Conservation (phyloP, 768 basidiomycete genomes). For the Trametes cingulata region DNA sequence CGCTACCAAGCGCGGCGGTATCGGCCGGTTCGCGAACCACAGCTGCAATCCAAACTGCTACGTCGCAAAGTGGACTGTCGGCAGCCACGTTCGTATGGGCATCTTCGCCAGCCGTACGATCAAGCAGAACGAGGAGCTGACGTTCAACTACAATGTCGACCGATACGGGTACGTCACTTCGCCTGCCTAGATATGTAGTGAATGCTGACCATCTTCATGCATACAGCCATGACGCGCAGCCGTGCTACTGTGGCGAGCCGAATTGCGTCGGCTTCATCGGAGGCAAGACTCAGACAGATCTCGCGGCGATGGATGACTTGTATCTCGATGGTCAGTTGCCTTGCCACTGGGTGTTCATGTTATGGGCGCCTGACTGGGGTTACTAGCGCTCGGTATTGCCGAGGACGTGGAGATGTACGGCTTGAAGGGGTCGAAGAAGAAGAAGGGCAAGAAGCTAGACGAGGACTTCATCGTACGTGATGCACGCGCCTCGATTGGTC, state of each 20-base stretch:
- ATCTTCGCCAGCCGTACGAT: slow-evolving; percentile 91
- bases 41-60: slow-evolving; percentile 97
- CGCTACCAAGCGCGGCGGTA: slow-evolving; percentile 95
- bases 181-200: not conserved
- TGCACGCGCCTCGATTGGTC: not conserved
- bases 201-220: not conserved
- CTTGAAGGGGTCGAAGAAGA: slow-evolving; percentile 87
- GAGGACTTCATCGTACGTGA: slow-evolving; percentile 84
- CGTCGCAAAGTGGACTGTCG: slow-evolving; percentile 98
- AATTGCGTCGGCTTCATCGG: slow-evolving; percentile 97
- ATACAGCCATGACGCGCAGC: slow-evolving; percentile 86
- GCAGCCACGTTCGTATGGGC: slow-evolving; percentile 89
- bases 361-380: slow-evolving; percentile 5
- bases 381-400: slow-evolving; percentile 84
- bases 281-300: slow-evolving; percentile 97
- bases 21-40: slow-evolving; percentile 97
- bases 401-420: slow-evolving; percentile 85
- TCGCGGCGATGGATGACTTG: slow-evolving; percentile 91
- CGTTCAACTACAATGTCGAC: slow-evolving; percentile 99
- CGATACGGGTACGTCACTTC: slow-evolving; percentile 80
- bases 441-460: slow-evolving; percentile 89
- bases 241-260: slow-evolving; percentile 92
- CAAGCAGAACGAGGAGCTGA: slow-evolving; percentile 81
- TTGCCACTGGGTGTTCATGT: not conserved
- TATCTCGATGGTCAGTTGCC: slow-evolving; percentile 80